Evolutionary conservation across 345 rosid species (phyloP).

Genomic region (Eucalyptus guilfoylei): DNA sequence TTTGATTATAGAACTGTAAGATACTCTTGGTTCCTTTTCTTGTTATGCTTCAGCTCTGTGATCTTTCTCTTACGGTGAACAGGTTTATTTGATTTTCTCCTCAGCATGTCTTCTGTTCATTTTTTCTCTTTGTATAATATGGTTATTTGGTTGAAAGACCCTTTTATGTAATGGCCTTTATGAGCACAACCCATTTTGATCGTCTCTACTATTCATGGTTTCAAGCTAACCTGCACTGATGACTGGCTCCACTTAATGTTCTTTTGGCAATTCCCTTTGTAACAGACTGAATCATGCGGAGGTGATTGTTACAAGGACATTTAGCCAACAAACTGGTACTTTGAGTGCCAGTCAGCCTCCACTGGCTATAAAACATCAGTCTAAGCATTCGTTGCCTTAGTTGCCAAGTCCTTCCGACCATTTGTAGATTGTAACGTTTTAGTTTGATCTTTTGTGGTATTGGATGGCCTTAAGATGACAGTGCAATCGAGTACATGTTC

Average conservation of each 20-base stretch:
- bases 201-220: not conserved
- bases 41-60: not conserved
- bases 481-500: not conserved
- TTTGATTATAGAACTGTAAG: conserved; percentile 44
- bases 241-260: not conserved
- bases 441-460: not conserved
- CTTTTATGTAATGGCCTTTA: not conserved
- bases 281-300: not conserved
- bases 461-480: not conserved
- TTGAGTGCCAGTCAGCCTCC: not conserved
- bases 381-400: not conserved
- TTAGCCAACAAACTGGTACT: not conserved
- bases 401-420: not conserved
- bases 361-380: not conserved
- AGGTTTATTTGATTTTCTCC: not conserved
- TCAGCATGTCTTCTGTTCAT: not conserved
- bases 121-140: not conserved
- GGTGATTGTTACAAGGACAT: not conserved
- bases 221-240: not conserved
- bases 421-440: not conserved
- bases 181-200: not conserved
- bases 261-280: not conserved
- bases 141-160: not conserved
- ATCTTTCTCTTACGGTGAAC: not conserved
- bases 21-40: not conserved